Conservation (phyloP, 1,139 yeast species). For the Saccharomyces pastorianus region DNA sequence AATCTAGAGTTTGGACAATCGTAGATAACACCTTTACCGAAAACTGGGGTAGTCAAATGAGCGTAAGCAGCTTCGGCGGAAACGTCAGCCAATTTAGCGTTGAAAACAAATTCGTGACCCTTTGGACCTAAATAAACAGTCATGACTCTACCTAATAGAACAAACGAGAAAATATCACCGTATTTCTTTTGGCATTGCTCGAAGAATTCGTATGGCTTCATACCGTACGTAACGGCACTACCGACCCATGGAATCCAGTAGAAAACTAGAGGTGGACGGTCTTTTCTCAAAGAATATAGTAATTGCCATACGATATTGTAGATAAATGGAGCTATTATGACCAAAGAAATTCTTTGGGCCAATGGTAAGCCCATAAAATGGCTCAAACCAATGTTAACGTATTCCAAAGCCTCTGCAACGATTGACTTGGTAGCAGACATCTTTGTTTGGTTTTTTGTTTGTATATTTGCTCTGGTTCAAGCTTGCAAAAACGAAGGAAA, state of each 20-base stretch:
- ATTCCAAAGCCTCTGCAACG: conserved; percentile 13
- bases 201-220: conserved; percentile 87
- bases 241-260: conserved; percentile 97
- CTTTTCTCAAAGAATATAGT: conserved; percentile 60
- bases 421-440: conserved; percentile 9
- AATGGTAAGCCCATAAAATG: conserved; percentile 27
- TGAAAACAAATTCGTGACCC: conserved; percentile 93
- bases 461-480: not conserved
- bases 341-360: conserved; percentile 23
- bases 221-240: conserved; percentile 79
- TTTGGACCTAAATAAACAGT: conserved; percentile 94
- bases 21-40: conserved; percentile 93
- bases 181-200: conserved; percentile 66
- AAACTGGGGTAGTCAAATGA: conserved; percentile 93
- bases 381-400: conserved; percentile 9
- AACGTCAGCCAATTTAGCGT: conserved; percentile 82
- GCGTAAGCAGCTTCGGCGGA: conserved; percentile 94
- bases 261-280: conserved; percentile 81
- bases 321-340: conserved; percentile 36
- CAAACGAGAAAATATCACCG: conserved; percentile 89
- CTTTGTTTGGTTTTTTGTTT: not conserved
- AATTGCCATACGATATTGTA: conserved; percentile 67
- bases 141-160: conserved; percentile 84
- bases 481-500: not conserved
- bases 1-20: conserved; percentile 90